Evolutionary conservation across 768 basidiomycete species (phyloP), one percentile per base, ranked within the genome.

Genomic region (Phylloporus rhodoxanthus): DNA sequence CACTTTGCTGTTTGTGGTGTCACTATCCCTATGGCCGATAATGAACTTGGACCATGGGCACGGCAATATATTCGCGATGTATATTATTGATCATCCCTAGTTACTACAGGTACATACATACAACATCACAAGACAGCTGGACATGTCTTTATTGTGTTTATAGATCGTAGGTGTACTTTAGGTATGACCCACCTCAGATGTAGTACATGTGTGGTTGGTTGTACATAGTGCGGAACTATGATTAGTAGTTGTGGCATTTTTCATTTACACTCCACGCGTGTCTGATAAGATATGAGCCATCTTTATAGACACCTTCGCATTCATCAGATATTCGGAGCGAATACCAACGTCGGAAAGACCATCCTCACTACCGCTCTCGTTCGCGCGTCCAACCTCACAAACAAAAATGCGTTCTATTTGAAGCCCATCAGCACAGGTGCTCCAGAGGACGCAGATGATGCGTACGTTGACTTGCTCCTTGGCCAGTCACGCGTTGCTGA

Each of bases 341-440:
- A 95, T 68, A 98, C 95, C 2, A 84, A 92, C 67, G 93, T 97
- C 43, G 95, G 95, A 23, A 97, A 98, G 70, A 96, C 94, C 0
- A 77, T 97, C 50, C 72, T 97, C 47, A 87, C 91, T 1, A 80
- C 92, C 2, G 90, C 90, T 1, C 81, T 98, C 30, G 79, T 84
- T 38, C 77, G 88, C 30, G 85, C 89, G 0, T 88, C 89, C n/a
- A 83, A 83, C 0, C 64, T 75, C 2, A 70, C 65, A 47, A 71
- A 73, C 21, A 72, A 72, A 3, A 61, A 69, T 32, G 82, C 82
- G 0, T 81, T 80, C 57, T 90, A 90, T 54, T 70, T 90, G 47
- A 98, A 98, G 62, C 95, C 95, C 0, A 82, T 97, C 52, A 94
- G 91, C 66, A 95, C 95, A 0, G 95, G 95, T 2, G 75, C 83